Base-by-base conservation (phyloP, 192 early-diverging fungal species). In the Rhizoclosmatium globosum region DNA sequence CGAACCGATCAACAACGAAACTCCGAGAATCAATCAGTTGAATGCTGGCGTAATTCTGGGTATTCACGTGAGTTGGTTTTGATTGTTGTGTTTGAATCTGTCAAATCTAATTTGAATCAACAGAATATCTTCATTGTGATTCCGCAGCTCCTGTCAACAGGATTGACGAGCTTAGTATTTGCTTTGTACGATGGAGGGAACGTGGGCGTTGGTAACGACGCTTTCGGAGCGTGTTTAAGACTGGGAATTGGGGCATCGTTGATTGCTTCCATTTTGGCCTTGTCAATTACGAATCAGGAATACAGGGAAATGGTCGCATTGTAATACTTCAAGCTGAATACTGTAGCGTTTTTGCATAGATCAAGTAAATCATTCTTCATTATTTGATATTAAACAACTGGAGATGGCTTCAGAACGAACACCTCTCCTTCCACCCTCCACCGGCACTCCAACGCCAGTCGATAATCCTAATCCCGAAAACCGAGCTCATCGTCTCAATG, bases 51-150 rank as follows among this genome's bases (percentile, higher is more conserved):
- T 95, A 58, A 90, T 96, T 11, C 85, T 98, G 50, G 98, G 96
- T 2, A 94, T 98, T 38, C 95, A 97, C 84, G 31, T 31, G 31
- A 31, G 31, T 31, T 31, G 31, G 31, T 31, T 31, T 31, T 31
- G 31, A 31, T 31, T 31, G 31, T 31, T 31, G 31, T 31, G 31
- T 31, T 31, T 31, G 31, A 31, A 0, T 31, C 31, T 31, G 0
- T 31, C 31, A 31, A 31, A 31, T 31, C 31, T 31, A 0, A 31
- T 65, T 65, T 21, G 2, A n/a, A 58, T 21, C 19, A 38, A 38
- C 17, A 65, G 64, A 99, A 99, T 81, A 93, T 98, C 79, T 97
- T 95, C 80, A 93, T 97, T 66, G 95, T 96, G 3, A 77, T 97
- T 57, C 98, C 98, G 11, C 98, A 99, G 82, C 95, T 99, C 81